Base-by-base conservation (phyloP, 768 basidiomycete species). In the Suillus spraguei region DNA sequence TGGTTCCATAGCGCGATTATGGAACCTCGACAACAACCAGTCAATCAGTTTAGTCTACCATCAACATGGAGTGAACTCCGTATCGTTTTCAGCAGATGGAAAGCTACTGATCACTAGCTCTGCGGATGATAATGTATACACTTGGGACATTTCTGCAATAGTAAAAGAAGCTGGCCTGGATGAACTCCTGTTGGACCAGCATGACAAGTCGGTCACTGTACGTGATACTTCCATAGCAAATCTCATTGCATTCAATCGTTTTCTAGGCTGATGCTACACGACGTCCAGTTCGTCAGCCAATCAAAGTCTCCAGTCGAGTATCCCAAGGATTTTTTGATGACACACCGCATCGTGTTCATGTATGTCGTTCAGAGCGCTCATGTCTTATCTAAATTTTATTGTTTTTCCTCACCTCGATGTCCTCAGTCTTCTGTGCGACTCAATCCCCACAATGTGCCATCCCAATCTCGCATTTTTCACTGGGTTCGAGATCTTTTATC, bases 61-160 rank as follows among this genome's bases (percentile, higher is more conserved):
- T 44, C 10, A 44, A 1, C n/a, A 2, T n/a, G 0, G 0, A 0
- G 4, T n/a, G 1, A 0, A 0, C n/a, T n/a, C 4, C 5, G 44
- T 46, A 20, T 46, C 44, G 4, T 46, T 46, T 46, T 46, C n/a
- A 0, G 44, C 10, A n/a, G 44, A 46, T 46, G 44, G 44, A 5
- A 46, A 11, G 4, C 10, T 46, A 5, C 44, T 46, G 0, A 10
- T 10, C 44, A n/a, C 44, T 46, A n/a, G n/a, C n/a, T n/a, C n/a
- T n/a, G n/a, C n/a, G 5, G n/a, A 20, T n/a, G 44, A 0, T 0
- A 46, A 46, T 3, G 44, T 2, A 10, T 46, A 46, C 2, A n/a
- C 10, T 2, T 46, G 44, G 44, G n/a, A 46, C 4, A 0, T 46
- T 46, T 46, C 4, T n/a, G n/a, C 10, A 1, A 11, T 46, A 11